Percentiles rank a stretch among this genome's conserved stretches.
phyloP scores from a whole-genome alignment of 768 basidiomycete species.

The Piloderma croceum region DNA sequence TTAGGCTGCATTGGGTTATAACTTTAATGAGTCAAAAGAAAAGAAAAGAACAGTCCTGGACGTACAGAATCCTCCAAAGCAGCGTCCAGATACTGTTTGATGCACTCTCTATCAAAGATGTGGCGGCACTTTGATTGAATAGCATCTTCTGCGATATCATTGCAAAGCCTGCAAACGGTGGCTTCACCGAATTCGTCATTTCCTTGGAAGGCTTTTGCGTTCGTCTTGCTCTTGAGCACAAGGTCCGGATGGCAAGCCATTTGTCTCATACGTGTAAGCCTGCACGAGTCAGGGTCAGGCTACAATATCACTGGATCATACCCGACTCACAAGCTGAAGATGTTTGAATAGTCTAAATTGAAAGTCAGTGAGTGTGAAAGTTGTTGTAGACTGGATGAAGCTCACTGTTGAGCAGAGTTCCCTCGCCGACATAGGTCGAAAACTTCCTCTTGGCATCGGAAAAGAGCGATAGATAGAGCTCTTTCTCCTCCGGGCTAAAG shows the following conservation, averaged over 20 bases:
- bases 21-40: not conserved
- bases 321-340: slow-evolving; percentile 65
- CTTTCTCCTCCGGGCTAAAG: slow-evolving; percentile 96
- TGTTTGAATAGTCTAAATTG: slow-evolving; percentile 75
- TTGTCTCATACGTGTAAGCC: slow-evolving; percentile 93
- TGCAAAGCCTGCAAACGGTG: slow-evolving; percentile 90
- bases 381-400: slow-evolving; percentile 13
- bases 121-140: slow-evolving; percentile 92
- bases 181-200: slow-evolving; percentile 61
- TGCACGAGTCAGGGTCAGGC: slow-evolving; percentile 24
- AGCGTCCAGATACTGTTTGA: slow-evolving; percentile 84
- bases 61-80: slow-evolving; percentile 59
- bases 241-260: slow-evolving; percentile 95
- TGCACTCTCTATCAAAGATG: slow-evolving; percentile 94
- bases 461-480: slow-evolving; percentile 87
- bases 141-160: slow-evolving; percentile 95
- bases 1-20: slow-evolving; percentile 51
- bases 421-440: slow-evolving; percentile 81
- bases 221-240: slow-evolving; percentile 82
- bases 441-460: slow-evolving; percentile 91
- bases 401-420: slow-evolving; percentile 90
- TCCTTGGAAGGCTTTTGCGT: slow-evolving; percentile 53
- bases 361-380: not conserved
- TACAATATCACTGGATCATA: not conserved
- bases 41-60: slow-evolving; percentile 6